phyloP scores from a whole-genome alignment of 1,139 yeast genomes.

The Debaryomyces subglobosus region DNA sequence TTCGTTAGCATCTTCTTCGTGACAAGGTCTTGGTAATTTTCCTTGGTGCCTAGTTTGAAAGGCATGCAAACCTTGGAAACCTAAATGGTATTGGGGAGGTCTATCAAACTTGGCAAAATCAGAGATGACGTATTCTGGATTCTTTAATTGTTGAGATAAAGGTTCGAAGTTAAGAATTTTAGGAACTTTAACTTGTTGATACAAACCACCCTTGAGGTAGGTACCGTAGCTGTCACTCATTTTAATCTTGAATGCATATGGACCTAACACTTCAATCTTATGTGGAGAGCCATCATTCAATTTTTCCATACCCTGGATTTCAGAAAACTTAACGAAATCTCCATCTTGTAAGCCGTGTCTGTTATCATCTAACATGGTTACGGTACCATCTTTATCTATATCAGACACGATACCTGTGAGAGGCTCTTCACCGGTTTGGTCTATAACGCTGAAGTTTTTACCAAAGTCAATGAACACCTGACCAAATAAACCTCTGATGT shows the following conservation, averaged over 20 bases:
- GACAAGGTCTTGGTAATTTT: conserved; percentile 73
- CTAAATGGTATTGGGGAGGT: conserved; percentile 86
- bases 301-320: conserved; percentile 70
- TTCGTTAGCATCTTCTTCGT: conserved; percentile 75
- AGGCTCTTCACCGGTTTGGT: conserved; percentile 93
- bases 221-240: conserved; percentile 58
- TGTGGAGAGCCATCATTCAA: conserved; percentile 74
- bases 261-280: conserved; percentile 86
- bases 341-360: conserved; percentile 96
- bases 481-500: conserved; percentile 86
- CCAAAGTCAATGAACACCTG: conserved; percentile 91
- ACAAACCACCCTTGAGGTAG: conserved; percentile 83
- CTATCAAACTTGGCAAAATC: conserved; percentile 95
- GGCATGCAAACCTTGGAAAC: conserved; percentile 85
- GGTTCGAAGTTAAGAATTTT: conserved; percentile 61
- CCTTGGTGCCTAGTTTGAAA: conserved; percentile 68
- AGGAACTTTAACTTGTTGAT: conserved; percentile 91
- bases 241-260: conserved; percentile 82
- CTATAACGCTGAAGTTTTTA: conserved; percentile 73
- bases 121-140: conserved; percentile 80
- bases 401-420: conserved; percentile 83
- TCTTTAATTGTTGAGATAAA: conserved; percentile 60
- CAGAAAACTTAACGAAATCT: conserved; percentile 84
- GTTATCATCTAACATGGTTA: conserved; percentile 86
- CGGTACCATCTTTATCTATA: conserved; percentile 86